Percentiles rank a stretch among this genome's conserved stretches.
These are phyloP conservation scores for Camelina sativa DNA, from an alignment of 345 rosid species.

Conservation along the genomic window DNA sequence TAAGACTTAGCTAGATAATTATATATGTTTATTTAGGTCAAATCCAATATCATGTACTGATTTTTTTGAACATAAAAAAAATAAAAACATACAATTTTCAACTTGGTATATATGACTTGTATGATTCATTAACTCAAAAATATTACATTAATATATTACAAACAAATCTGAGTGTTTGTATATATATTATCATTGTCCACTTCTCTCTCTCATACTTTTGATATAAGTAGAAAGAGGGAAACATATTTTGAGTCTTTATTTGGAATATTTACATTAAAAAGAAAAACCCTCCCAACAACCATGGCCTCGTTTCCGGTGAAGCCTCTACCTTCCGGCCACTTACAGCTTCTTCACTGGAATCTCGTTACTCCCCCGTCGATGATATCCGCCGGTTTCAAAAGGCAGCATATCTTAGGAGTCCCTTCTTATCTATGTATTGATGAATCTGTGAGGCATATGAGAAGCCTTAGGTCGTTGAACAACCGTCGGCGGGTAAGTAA, in stretches of 20 bases:
- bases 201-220: slow-evolving; percentile 8
- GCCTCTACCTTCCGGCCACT: slow-evolving; percentile 27
- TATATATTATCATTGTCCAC: slow-evolving; percentile 4
- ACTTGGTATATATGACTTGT: neutral
- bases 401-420: slow-evolving; percentile 21
- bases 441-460: slow-evolving; percentile 30
- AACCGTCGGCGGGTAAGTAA: slow-evolving; percentile 27
- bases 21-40: neutral
- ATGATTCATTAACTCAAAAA: neutral
- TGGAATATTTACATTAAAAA: slow-evolving; percentile 23
- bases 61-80: no score
- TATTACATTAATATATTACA: neutral
- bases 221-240: slow-evolving; percentile 30
- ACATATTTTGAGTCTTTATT: slow-evolving; percentile 25
- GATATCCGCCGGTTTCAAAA: slow-evolving; percentile 16
- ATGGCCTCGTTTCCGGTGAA: slow-evolving; percentile 43
- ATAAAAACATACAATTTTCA: no score
- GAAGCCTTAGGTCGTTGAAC: slow-evolving; percentile 26
- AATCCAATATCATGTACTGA: neutral
- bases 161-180: slow-evolving; percentile 26
- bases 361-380: slow-evolving; percentile 20
- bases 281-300: slow-evolving; percentile 22
- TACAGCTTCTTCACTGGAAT: slow-evolving; percentile 30
- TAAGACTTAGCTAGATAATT: neutral
- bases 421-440: slow-evolving; percentile 34